Evolutionary conservation across 2,329 filamentous ascomycete genomes (phyloP).

Genomic region (Pestalotiopsis sp.): DNA sequence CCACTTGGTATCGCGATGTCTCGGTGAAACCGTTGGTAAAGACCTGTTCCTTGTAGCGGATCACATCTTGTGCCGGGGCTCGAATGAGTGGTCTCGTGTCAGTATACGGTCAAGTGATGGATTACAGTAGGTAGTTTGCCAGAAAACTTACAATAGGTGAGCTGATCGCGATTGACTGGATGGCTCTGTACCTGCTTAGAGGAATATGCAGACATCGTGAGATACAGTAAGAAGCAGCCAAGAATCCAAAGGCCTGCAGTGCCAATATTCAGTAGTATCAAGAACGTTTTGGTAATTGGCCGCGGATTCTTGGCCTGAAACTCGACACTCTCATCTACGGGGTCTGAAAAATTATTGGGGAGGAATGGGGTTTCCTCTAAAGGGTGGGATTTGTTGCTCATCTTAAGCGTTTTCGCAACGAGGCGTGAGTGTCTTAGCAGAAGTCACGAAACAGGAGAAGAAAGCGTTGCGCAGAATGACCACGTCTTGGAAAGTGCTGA

Average conservation of each 20-base stretch:
- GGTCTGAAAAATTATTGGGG: neutral
- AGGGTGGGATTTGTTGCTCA: neutral
- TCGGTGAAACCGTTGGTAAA: constrained; percentile 8
- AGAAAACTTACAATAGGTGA: neutral
- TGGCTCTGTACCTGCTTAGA: neutral
- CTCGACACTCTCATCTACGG: neutral
- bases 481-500: neutral
- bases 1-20: neutral
- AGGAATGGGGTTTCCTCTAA: neutral
- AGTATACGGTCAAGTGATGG: neutral
- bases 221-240: neutral
- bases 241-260: neutral
- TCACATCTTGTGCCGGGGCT: constrained; percentile 1
- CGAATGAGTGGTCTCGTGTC: neutral
- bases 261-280: neutral
- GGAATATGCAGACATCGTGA: neutral
- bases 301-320: neutral
- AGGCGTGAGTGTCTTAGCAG: neutral
- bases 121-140: neutral
- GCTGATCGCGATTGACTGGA: neutral
- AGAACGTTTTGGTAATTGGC: neutral
- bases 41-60: neutral
- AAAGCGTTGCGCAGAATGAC: neutral
- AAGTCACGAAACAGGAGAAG: neutral
- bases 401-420: neutral